These are phyloP conservation scores for Hirschioporus abietinus DNA, from an alignment of 768 basidiomycete genomes.

Conservation along the genomic window DNA sequence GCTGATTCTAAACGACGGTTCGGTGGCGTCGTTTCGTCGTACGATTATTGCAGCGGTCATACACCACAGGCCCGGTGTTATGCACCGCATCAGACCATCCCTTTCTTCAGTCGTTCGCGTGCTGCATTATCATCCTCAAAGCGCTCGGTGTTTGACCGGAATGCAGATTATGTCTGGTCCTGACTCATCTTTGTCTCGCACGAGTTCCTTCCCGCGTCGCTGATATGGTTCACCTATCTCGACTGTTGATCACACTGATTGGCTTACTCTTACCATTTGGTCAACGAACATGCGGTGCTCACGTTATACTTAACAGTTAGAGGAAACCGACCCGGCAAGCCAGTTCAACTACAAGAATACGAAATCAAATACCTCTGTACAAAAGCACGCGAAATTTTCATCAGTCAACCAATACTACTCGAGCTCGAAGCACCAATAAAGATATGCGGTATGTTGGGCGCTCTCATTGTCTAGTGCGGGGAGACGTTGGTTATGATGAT, in stretches of 20 bases:
- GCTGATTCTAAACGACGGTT: not conserved
- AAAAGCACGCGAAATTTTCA: conserved; percentile 98
- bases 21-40: conserved; percentile 4
- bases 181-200: conserved; percentile 12
- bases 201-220: not conserved
- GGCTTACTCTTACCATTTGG: not conserved
- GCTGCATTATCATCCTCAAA: not conserved
- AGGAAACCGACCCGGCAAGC: conserved; percentile 97
- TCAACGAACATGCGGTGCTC: not conserved
- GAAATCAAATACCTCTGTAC: conserved; percentile 99
- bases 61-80: not conserved
- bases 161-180: conserved; percentile 1
- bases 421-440: conserved; percentile 99
- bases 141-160: not conserved
- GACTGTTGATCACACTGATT: not conserved
- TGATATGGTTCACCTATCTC: not conserved
- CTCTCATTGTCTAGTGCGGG: conserved; percentile 9
- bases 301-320: conserved; percentile 54
- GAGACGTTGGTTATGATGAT: conserved; percentile 10
- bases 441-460: conserved; percentile 81
- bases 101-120: not conserved
- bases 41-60: not conserved
- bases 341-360: conserved; percentile 96
- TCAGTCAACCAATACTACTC: conserved; percentile 95
- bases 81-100: not conserved